Base-by-base conservation (phyloP, 257 asterid genomes). In the Primulina eburnea region DNA sequence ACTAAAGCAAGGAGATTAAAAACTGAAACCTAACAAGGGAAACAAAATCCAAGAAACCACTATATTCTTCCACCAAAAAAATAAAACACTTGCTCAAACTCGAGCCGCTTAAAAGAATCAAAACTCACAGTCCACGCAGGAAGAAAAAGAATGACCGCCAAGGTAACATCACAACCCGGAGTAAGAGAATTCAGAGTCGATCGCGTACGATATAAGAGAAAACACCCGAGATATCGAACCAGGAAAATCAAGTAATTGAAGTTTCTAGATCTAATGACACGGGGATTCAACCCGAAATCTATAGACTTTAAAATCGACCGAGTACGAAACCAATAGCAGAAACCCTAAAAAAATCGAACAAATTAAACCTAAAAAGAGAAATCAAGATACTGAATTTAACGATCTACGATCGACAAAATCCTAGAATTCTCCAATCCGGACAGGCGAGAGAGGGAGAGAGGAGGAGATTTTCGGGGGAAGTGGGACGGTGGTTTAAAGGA, bases 1-100 rank as follows among this genome's bases (percentile, higher is more conserved):
- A 82, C 86, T 76, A 75, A 65, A 60, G 57, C 76, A 64, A 60
- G 74, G 16, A 72, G 83, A 76, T 73, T 50, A 62, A 61, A 69
- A 34, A 73, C 80, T 53, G 75, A 82, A 70, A 72, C 74, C 72
- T 72, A 52, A 43, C 57, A 58, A 70, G 60, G 56, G 55, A 64
- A 37, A 29, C 17, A 29, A 66, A 64, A 5, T 32, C 38, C 37
- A 53, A 10, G 68, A 33, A 75, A 57, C 21, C 73, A 64, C 28
- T 35, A 58, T 58, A 68, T 47, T 64, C 43, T 32, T 70, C 71
- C 77, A 28, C 69, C 8, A 37, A 43, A 26, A 32, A 26, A 37
- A 72, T n/a, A 29, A 26, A 56, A 18, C 73, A 50, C 20, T 50
- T 14, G 55, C 18, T 4, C 55, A 0, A 50, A 50, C 21, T 50